Conservation (phyloP, 2,329 filamentous ascomycete genomes). For the Hypoxylon sp. region DNA sequence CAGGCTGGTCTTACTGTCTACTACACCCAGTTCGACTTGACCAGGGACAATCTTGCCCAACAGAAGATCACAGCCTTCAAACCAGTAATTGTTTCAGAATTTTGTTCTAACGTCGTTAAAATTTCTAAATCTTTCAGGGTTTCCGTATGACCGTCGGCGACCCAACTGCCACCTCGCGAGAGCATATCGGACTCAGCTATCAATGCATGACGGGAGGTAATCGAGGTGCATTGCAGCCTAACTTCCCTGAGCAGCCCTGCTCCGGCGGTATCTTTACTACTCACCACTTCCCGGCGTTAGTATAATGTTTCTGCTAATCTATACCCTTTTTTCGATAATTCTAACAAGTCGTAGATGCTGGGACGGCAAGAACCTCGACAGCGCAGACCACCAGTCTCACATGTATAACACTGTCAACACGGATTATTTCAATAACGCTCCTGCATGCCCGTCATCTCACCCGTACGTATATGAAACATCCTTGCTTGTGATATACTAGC, state of each 20-base stretch:
- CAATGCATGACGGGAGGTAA: conserved; percentile 55
- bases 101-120: neutral
- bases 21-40: conserved; percentile 50
- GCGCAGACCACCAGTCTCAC: conserved; percentile 38
- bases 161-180: conserved; percentile 46
- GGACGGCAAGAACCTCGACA: conserved; percentile 43
- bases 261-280: conserved; percentile 59
- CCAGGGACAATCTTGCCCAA: conserved; percentile 42
- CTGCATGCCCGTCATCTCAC: conserved; percentile 48
- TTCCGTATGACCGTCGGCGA: conserved; percentile 61
- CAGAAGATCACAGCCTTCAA: conserved; percentile 60
- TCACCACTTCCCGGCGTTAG: conserved; percentile 56
- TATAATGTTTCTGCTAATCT: neutral
- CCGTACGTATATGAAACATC: conserved; percentile 4
- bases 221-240: conserved; percentile 54
- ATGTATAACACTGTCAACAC: conserved; percentile 46
- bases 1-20: conserved; percentile 51
- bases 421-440: conserved; percentile 43
- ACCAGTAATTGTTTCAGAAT: conserved; percentile 46
- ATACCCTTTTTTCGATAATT: neutral
- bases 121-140: conserved; percentile 49
- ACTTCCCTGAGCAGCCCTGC: conserved; percentile 57
- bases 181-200: conserved; percentile 55
- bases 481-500: neutral
- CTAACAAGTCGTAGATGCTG: conserved; percentile 36